Conservation (phyloP, 83 land plant genomes). For the Thuja plicata region DNA sequence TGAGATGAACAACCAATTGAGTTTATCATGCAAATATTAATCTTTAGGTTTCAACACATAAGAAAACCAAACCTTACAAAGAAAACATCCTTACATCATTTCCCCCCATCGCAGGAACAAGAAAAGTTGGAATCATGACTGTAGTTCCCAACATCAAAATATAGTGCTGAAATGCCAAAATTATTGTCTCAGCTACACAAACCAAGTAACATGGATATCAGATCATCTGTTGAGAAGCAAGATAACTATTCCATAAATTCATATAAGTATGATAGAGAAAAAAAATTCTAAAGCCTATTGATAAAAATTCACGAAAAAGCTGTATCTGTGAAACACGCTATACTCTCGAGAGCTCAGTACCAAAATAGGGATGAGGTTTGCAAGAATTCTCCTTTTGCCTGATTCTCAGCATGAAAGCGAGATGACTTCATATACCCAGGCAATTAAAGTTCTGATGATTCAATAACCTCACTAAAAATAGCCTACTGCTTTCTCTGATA, state of each 20-base stretch:
- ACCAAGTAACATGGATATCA: not conserved
- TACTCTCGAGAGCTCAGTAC: not conserved
- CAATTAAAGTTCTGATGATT: not conserved
- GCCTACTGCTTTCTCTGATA: not conserved
- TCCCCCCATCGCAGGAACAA: slow-evolving; percentile 92
- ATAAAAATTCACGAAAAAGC: not conserved
- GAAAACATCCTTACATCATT: slow-evolving; percentile 61
- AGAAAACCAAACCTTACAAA: not conserved
- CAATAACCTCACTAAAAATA: not conserved
- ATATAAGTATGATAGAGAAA: not conserved
- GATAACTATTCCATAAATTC: not conserved
- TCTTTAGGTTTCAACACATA: slow-evolving; percentile 23
- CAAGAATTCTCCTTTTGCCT: not conserved
- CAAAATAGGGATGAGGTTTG: no score
- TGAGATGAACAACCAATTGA: not conserved
- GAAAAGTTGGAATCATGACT: slow-evolving; percentile 83
- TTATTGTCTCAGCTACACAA: slow-evolving; percentile 74
- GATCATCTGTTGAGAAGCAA: not conserved
- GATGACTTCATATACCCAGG: not conserved
- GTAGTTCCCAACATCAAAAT: slow-evolving; percentile 83
- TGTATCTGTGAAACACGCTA: not conserved
- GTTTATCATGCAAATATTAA: slow-evolving; percentile 40
- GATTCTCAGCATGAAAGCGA: not conserved
- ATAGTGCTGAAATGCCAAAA: slow-evolving; percentile 92
- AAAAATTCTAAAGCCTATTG: not conserved